These are phyloP conservation scores for Daldinia loculata DNA, from an alignment of 495 filamentous ascomycete genomes.

Conservation along the genomic window DNA sequence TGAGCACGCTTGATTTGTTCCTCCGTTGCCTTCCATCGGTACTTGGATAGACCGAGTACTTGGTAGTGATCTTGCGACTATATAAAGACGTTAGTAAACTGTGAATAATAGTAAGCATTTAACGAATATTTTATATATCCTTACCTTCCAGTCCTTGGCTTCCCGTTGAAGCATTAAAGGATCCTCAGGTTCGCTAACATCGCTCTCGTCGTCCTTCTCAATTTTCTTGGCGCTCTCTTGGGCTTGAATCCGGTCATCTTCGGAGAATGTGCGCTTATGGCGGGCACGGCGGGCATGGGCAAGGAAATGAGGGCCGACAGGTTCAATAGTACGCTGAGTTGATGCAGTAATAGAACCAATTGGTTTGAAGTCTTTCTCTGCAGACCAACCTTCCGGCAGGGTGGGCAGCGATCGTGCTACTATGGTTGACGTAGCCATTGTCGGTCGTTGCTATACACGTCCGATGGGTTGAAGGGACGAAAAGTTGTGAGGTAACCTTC, in stretches of 20 bases:
- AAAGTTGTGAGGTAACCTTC: constrained; percentile 2
- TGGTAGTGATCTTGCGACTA: constrained; percentile 98
- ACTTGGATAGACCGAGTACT: constrained; percentile 90
- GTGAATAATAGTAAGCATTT: not conserved
- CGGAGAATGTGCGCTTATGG: constrained; percentile 96
- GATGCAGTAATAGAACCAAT: constrained; percentile 69
- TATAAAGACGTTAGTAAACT: constrained; percentile 43
- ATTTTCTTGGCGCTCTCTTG: constrained; percentile 94
- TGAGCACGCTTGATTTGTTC: constrained; percentile 98
- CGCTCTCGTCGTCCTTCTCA: constrained; percentile 87
- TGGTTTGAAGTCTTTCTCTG: constrained; percentile 90
- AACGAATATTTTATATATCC: constrained; percentile 14
- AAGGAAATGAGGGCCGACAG: constrained; percentile 96
- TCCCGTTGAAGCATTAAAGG: constrained; percentile 88
- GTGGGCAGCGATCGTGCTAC: constrained; percentile 70
- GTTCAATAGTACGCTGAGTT: constrained; percentile 86
- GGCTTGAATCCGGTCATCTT: constrained; percentile 96
- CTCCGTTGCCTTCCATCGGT: constrained; percentile 90
- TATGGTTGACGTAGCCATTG: constrained; percentile 53
- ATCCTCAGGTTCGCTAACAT: constrained; percentile 93
- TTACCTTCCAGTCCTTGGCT: constrained; percentile 99
- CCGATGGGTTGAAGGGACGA: constrained; percentile 2
- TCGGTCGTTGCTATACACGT: constrained; percentile 15
- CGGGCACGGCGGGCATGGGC: constrained; percentile 95
- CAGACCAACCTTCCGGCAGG: constrained; percentile 82